Base-by-base conservation (phyloP, 1,284 basidiomycete species). In the Amylostereum areolatum region DNA sequence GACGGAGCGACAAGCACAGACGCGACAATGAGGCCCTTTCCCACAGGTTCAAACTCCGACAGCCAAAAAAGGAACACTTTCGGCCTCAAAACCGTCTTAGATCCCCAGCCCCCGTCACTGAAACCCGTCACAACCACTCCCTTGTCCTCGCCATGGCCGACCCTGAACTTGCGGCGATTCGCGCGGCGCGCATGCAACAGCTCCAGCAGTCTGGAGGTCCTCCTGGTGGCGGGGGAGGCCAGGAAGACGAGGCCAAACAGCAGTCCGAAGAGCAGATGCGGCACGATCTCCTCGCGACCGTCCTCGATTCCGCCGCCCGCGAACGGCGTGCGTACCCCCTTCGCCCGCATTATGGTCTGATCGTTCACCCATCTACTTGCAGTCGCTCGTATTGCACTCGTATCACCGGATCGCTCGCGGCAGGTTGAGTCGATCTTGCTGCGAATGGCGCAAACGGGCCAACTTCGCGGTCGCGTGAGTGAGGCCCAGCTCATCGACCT, bases 381-480 rank as follows among this genome's bases (percentile, higher is more conserved):
- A 92, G 89, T 92, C 53, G 91, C 94, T 3, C 83, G 96, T 43
- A 98, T 99, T 63, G 81, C 89, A 3, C 81, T 99, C 32, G 96
- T 97, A 52, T 90, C 93, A 60, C 91, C 93, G 0, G 83, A 91
- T 50, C 78, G 94, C 62, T 89, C 93, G 5, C 74, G 79, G 50
- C 85, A 94, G 65, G 93, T 98, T 57, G 90, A 97, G 67, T 78
- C 77, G 10, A 81, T 97, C 50, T 73, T 99, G 40, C 64, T 94
- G 34, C 80, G 91, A 39, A 95, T 97, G 92, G 94, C 89, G 5
- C 92, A 95, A 67, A 78, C 81, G 2, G 94, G 95, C n/a, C 94
- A 97, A 66, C 71, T 98, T 43, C 78, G 88, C 48, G 88, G 89
- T 9, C 78, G 87, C 48, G 87, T 99, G 40, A 85, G 81, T 28